Evolutionary conservation across 2,329 filamentous ascomycete genomes (phyloP), one percentile per base, ranked within the genome.

Genomic region (Trichoderma lentiforme): DNA sequence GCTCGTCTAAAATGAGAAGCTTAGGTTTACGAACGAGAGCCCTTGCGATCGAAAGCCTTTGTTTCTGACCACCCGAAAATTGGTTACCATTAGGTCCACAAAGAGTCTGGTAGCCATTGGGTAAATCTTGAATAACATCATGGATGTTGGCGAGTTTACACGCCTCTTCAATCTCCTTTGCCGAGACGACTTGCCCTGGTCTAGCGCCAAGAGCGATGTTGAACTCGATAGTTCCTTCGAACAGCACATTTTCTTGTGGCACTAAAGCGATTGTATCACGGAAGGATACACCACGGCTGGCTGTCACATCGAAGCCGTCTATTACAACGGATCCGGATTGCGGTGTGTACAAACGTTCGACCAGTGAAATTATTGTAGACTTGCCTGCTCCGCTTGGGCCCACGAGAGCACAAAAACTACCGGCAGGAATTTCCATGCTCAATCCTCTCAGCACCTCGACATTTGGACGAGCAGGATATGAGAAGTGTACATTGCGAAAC

Each of bases 1-100:
- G 88, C 81, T 94, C 91, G 75, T 94, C 92, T 0, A 94, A 82
- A 32, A 94, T 85, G 14, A 93, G 79, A 2, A 94, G 82, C 64
- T 88, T 84, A 0, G 92, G 92, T 24, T 86, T 83, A 0, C 91
- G 85, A 2, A 92, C 83, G 0, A 93, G 83, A 2, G 91, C 91
- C 9, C 92, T 84, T 0, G 92, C 91, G 74, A 94, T 93, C 1
- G 89, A 87, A 21, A 94, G 77, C 2, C 91, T 85, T 77, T 94
- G 92, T 7, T 88, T 88, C 78, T 94, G 92, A 0, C 92, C 92
- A 7, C 91, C 91, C 0, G 90, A 92, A 4, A 94, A 79, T 24
- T 88, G 84, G 0, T 88, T 88, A 8, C 90, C 91, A 70, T 90
- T 89, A 21, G 90, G 88, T 7, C 92, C 84, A 8, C 88, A 80